A percentile compares a stretch with the other conserved stretches of the same genome.
These are phyloP conservation scores for Saturnispora hagleri DNA, from an alignment of 805 yeast species.

Conservation along the genomic window DNA sequence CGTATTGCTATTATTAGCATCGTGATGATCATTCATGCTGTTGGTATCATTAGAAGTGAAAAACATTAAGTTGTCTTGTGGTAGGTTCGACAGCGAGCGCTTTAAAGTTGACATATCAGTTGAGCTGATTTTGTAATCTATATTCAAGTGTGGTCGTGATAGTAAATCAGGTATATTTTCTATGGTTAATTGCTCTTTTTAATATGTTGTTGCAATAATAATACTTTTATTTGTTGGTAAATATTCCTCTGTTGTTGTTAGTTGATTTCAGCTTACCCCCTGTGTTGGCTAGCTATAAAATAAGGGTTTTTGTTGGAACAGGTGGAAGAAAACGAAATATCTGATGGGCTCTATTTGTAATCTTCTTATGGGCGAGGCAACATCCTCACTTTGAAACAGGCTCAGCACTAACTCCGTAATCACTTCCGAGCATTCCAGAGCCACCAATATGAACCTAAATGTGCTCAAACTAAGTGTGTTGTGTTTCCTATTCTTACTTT, in stretches of 20 bases:
- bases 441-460: background rate
- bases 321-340: background rate
- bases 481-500: background rate
- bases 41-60: background rate
- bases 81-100: background rate
- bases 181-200: background rate
- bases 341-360: conserved; percentile 3
- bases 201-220: background rate
- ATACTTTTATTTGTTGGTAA: background rate
- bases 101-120: conserved; percentile 3
- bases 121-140: background rate
- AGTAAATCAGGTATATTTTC: background rate
- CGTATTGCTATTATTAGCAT: background rate
- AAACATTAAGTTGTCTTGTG: background rate
- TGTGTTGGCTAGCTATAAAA: background rate
- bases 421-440: background rate
- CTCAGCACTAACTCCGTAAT: background rate
- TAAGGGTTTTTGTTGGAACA: background rate
- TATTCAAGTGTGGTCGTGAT: background rate
- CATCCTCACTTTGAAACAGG: background rate
- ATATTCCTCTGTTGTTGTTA: background rate
- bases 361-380: conserved; percentile 3
- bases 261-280: background rate
- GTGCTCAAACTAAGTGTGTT: background rate
- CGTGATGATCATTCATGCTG: conserved; percentile 2